Evolutionary conservation across 768 basidiomycete species (phyloP), one percentile per base, ranked within the genome.

Genomic region (Collybia sp.): DNA sequence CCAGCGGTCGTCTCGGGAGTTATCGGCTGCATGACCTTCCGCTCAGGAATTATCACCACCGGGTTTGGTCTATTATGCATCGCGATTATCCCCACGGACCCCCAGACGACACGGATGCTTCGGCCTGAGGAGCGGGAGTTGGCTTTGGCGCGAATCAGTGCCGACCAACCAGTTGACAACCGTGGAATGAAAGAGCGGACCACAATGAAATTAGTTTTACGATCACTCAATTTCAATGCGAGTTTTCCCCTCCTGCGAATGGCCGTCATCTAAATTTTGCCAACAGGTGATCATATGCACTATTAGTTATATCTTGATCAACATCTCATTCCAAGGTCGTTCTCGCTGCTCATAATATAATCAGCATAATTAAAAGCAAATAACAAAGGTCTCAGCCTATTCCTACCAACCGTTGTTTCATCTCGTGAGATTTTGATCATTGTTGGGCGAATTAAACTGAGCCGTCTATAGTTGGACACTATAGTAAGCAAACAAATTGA

Each of bases 321-420:
- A 62, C 25, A 62, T 63, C 31, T 62, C 62, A 4, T 62, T 63
- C 33, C 62, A 63, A 54, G 62, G 62, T 25, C 3, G 8, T 25
- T 25, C 25, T 8, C 25, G 25, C 25, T 25, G 8, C 8, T 25
- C 25, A 25, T 4, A 25, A 25, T 8, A 8, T 8, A 3, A 25
- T 25, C 8, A 25, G 25, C 25, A 25, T 4, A 8, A 25, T 8
- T 25, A 8, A 25, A 25, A 25, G 25, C 25, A 25, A 8, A 25
- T 25, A 8, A 25, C 25, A 25, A 25, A 25, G 25, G 25, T 11
- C 31, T 63, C n/a, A 58, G 57, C 37, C 49, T 58, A 12, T 58
- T 58, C 41, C 42, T 58, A 50, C 75, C 75, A 2, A 72, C 73
- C n/a, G 72, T 77, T 12, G 58, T 77, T 17, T 61, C 68, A 11